These are phyloP conservation scores for Silene latifolia DNA, from an alignment of 148 eudicot species.

Conservation along the genomic window DNA sequence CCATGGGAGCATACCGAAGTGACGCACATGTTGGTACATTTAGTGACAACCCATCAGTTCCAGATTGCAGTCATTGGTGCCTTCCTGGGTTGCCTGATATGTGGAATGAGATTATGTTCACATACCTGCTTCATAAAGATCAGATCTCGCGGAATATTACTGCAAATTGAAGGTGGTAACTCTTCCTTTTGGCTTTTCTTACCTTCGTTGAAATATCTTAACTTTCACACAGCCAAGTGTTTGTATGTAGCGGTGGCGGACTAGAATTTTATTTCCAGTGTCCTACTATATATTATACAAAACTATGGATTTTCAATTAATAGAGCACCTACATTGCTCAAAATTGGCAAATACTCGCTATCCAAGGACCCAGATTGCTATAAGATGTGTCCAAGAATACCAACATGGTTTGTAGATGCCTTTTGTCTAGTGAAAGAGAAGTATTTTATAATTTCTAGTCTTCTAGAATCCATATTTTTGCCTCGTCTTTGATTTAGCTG, in stretches of 20 bases:
- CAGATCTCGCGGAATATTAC: slow-evolving; percentile 15
- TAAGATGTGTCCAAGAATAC: background rate
- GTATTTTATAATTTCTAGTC: background rate
- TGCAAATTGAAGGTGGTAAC: slow-evolving; percentile 24
- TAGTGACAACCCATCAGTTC: slow-evolving; percentile 67
- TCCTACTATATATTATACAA: background rate
- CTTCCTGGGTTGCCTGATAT: slow-evolving; percentile 85
- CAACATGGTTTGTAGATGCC: background rate
- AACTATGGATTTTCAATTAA: no score
- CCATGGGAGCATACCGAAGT: slow-evolving; percentile 73
- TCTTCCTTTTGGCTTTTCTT: background rate
- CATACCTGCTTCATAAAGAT: slow-evolving; percentile 46
- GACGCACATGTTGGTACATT: slow-evolving; percentile 86
- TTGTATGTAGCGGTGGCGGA: background rate
- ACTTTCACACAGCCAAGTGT: background rate
- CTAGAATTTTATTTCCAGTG: background rate
- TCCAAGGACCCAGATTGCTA: background rate
- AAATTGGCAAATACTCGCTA: background rate
- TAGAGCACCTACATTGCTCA: background rate
- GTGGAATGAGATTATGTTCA: slow-evolving; percentile 82
- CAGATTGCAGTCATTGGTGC: slow-evolving; percentile 92
- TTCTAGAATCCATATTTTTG: background rate
- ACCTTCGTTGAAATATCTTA: background rate
- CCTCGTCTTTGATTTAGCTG: background rate
- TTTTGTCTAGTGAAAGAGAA: background rate